Evolutionary conservation across 2,329 filamentous ascomycete genomes (phyloP).

Genomic region (Pseudovirgaria hyperparasitica): DNA sequence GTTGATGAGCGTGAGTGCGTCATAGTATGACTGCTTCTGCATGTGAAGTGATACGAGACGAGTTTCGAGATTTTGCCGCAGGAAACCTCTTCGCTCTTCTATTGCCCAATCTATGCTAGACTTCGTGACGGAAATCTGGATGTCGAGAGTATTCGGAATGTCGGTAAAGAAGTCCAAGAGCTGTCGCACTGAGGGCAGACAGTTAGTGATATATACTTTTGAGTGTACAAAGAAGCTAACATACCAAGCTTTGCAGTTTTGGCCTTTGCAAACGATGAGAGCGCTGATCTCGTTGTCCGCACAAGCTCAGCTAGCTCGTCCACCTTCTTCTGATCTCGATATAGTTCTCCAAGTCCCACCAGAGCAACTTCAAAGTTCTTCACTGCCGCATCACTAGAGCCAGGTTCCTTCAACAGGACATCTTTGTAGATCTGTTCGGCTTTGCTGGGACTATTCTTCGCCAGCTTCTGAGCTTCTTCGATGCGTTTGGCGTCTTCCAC

Average conservation of each 20-base stretch:
- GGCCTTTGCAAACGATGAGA: constrained; percentile 95
- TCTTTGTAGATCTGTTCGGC: constrained; percentile 83
- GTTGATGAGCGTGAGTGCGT: constrained; percentile 93
- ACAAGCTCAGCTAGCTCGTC: constrained; percentile 82
- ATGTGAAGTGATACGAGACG: constrained; percentile 90
- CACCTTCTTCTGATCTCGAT: constrained; percentile 72
- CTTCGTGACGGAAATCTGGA: constrained; percentile 89
- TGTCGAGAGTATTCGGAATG: constrained; percentile 89
- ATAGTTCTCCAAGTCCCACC: constrained; percentile 81
- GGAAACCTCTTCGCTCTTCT: constrained; percentile 84
- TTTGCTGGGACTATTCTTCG: constrained; percentile 67
- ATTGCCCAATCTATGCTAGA: constrained; percentile 99
- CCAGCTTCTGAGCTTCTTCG: constrained; percentile 77
- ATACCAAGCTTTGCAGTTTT: constrained; percentile 96
- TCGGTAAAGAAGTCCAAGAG: constrained; percentile 88
- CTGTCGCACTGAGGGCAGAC: constrained; percentile 59
- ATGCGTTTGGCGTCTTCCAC: constrained; percentile 50
- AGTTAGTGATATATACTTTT: constrained; percentile 1
- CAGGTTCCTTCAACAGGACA: constrained; percentile 73
- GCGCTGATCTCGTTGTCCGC: constrained; percentile 75
- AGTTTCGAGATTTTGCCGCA: constrained; percentile 95
- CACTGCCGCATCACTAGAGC: constrained; percentile 72
- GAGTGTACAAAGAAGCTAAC: constrained; percentile 13
- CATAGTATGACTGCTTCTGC: constrained; percentile 95
- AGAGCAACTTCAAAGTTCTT: constrained; percentile 86